Conservation (phyloP, 306 rosid genomes). For the Citrullus colocynthis region DNA sequence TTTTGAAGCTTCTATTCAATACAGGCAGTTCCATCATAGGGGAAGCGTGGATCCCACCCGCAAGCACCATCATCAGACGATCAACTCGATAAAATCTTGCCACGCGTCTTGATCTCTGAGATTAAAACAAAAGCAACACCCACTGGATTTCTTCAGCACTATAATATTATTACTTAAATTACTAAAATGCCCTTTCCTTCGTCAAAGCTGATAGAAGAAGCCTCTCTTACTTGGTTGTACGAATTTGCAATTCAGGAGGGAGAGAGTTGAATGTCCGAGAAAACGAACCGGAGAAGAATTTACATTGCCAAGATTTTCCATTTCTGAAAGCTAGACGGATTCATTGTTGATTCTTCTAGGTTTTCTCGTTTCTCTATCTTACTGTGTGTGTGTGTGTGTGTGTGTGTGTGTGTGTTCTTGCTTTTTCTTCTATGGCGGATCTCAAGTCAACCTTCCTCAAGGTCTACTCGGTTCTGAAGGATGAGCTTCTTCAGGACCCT, state of each 20-base stretch:
- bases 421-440: conserved; percentile 41
- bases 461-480: conserved; percentile 56
- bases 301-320: background rate
- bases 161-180: background rate
- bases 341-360: background rate
- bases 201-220: background rate
- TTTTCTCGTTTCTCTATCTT: background rate
- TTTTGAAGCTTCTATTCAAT: background rate
- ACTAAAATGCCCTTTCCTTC: background rate
- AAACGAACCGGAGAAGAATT: background rate
- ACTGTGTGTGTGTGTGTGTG: background rate
- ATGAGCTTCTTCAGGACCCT: conserved; percentile 60
- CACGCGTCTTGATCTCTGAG: background rate
- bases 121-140: no score
- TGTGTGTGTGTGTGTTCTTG: background rate
- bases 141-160: background rate
- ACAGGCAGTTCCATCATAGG: background rate
- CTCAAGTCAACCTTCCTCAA: conserved; percentile 51
- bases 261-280: background rate
- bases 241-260: background rate
- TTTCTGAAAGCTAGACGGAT: background rate
- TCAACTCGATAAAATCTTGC: background rate
- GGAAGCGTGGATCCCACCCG: background rate
- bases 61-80: background rate
- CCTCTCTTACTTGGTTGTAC: background rate